phyloP scores from a whole-genome alignment of 768 basidiomycete species.

The Suillus subalutaceus region DNA sequence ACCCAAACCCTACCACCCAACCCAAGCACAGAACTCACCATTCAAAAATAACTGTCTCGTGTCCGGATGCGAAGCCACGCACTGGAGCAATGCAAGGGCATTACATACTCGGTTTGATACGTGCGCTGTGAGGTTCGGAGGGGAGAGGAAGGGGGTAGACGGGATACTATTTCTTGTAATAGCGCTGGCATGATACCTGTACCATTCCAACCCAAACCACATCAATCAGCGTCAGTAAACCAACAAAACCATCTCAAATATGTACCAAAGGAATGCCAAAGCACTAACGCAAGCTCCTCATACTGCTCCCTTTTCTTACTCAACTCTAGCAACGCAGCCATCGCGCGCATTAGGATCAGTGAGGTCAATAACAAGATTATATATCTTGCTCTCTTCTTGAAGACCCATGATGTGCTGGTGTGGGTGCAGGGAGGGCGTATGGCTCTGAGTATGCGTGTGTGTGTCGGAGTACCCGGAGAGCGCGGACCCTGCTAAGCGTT shows the following conservation, averaged over 20 bases:
- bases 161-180: conserved; percentile 95
- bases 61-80: conserved; percentile 96
- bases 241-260: conserved; percentile 7
- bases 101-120: conserved; percentile 99
- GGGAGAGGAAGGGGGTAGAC: conserved; percentile 96
- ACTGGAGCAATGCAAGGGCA: conserved; percentile 95
- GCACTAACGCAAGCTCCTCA: conserved; percentile 94
- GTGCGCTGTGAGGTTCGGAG: conserved; percentile 95
- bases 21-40: conserved; percentile 49
- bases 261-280: conserved; percentile 98
- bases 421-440: conserved; percentile 58
- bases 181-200: conserved; percentile 97
- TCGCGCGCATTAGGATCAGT: conserved; percentile 86
- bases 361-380: conserved; percentile 84
- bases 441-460: not conserved
- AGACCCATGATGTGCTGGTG: conserved; percentile 56
- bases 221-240: not conserved
- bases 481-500: conserved; percentile 31
- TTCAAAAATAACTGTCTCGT: conserved; percentile 94
- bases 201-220: conserved; percentile 7
- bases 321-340: conserved; percentile 86
- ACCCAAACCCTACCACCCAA: not conserved
- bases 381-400: conserved; percentile 84
- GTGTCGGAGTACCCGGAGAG: conserved; percentile 53
- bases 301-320: conserved; percentile 99